These are phyloP conservation scores for Penicillium sp. DNA, from an alignment of 2,329 filamentous ascomycete genomes.

Conservation along the genomic window DNA sequence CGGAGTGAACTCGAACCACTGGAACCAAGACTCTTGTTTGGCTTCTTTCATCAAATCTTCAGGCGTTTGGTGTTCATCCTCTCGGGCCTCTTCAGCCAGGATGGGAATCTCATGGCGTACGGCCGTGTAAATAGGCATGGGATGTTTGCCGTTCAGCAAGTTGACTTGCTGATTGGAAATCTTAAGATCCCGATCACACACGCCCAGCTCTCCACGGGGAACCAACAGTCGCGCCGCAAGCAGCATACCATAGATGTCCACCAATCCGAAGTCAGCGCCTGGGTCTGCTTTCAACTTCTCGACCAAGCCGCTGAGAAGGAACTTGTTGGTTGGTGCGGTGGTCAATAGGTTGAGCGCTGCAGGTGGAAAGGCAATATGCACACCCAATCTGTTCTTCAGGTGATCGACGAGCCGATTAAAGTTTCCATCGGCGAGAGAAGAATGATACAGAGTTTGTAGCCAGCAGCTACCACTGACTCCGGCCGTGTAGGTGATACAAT, in stretches of 20 bases:
- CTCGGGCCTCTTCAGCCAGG: slow-evolving; percentile 47
- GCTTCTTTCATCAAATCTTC: slow-evolving; percentile 54
- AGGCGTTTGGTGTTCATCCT: slow-evolving; percentile 34
- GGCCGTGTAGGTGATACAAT: slow-evolving; percentile 92
- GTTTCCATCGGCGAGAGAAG: slow-evolving; percentile 72
- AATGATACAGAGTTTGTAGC: slow-evolving; percentile 87
- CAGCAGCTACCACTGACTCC: slow-evolving; percentile 97
- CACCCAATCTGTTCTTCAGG: slow-evolving; percentile 79
- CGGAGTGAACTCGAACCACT: slow-evolving; percentile 96
- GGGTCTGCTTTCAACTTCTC: slow-evolving; percentile 89
- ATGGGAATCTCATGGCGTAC: slow-evolving; percentile 93
- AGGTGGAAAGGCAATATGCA: slow-evolving; percentile 93
- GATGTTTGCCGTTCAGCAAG: slow-evolving; percentile 77
- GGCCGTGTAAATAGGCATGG: slow-evolving; percentile 92
- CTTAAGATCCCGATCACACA: slow-evolving; percentile 82
- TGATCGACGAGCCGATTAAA: slow-evolving; percentile 78
- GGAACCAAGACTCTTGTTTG: slow-evolving; percentile 81
- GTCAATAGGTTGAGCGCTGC: slow-evolving; percentile 79
- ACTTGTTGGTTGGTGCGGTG: slow-evolving; percentile 92
- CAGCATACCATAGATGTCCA: slow-evolving; percentile 89
- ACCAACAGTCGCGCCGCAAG: slow-evolving; percentile 84
- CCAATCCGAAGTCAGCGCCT: slow-evolving; percentile 81
- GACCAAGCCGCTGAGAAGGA: slow-evolving; percentile 82
- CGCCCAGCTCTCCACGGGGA: slow-evolving; percentile 79
- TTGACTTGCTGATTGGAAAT: slow-evolving; percentile 83